These are phyloP conservation scores for Xylariaceae sp. DNA, from an alignment of 2,329 filamentous ascomycete genomes.

Conservation along the genomic window DNA sequence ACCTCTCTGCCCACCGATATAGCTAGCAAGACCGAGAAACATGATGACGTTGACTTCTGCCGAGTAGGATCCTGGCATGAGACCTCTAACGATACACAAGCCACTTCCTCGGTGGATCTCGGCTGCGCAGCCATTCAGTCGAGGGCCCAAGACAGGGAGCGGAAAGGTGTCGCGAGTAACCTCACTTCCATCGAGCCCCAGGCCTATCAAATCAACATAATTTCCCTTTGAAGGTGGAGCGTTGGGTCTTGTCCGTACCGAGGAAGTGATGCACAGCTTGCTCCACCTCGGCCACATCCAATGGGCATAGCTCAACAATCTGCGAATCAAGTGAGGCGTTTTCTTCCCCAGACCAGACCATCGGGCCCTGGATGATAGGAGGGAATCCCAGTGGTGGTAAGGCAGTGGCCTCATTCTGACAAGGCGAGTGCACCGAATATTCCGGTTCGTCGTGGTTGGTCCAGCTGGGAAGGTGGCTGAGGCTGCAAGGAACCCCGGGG, in stretches of 20 bases:
- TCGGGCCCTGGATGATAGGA: conserved; percentile 15
- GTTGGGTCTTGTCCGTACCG: conserved; percentile 16
- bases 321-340: conserved; percentile 15
- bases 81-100: conserved; percentile 50
- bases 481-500: conserved; percentile 15
- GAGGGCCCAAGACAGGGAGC: conserved; percentile 34
- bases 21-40: conserved; percentile 51
- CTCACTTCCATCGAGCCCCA: conserved; percentile 36
- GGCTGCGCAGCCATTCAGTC: conserved; percentile 33
- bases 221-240: conserved; percentile 13
- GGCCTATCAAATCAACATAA: conserved; percentile 25
- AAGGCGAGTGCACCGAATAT: conserved; percentile 6
- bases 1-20: conserved; percentile 51
- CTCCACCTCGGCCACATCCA: conserved; percentile 25
- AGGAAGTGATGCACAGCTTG: conserved; percentile 26
- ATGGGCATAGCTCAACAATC: conserved; percentile 18
- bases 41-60: conserved; percentile 50
- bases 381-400: conserved; percentile 22
- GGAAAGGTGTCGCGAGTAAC: conserved; percentile 37
- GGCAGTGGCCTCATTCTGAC: conserved; percentile 10
- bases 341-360: conserved; percentile 21
- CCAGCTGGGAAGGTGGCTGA: conserved; percentile 11
- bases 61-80: conserved; percentile 43
- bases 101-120: conserved; percentile 42
- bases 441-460: conserved; percentile 15